Base-by-base conservation (phyloP, 1,284 basidiomycete species). In the Ganoderma lucidum region DNA sequence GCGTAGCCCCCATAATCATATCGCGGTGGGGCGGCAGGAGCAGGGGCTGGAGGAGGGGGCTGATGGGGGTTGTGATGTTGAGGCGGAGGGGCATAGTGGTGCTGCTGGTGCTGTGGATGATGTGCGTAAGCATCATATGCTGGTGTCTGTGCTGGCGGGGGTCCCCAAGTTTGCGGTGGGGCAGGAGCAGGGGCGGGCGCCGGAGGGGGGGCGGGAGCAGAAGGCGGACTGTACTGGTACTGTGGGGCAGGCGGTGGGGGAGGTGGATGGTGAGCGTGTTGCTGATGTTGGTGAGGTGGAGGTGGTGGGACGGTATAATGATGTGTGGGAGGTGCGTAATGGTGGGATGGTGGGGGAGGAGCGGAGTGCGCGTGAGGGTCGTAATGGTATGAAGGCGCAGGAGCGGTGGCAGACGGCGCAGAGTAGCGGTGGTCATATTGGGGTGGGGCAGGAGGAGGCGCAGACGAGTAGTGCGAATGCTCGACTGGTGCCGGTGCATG, bases 361-460 rank as follows among this genome's bases (percentile, higher is more conserved):
- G 74, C 65, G 35, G 69, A 65, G 39, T 77, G 74, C 15, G 70
- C 67, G 51, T 77, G 75, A 23, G 75, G 72, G 17, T 77, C 75
- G 64, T 80, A 78, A 14, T 76, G 72, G 45, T 77, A 75, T 17
- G 71, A 65, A 8, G 73, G 71, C 12, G 72, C 65, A 19, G 72
- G 70, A 35, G 74, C 68, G 19, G 75, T 74, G 4, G 75, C 74
- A 4, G 76, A 61, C 35, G 59, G 73, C 17, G 76, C 66, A 23
- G 76, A 62, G 74, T 74, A 77, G 19, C 68, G 78, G 75, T 70
- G 74, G 70, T 73, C 81, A 74, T 68, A 81, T 73, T 70, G 58
- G 1, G 73, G 55, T 30, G 75, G 66, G 14, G 75, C 62, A 5
- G 75, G 62, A 10, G 75, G 66, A 2, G 68, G 75, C 28, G 74